phyloP scores from a whole-genome alignment of 1,284 basidiomycete genomes.

The Tausonia pullulans region DNA sequence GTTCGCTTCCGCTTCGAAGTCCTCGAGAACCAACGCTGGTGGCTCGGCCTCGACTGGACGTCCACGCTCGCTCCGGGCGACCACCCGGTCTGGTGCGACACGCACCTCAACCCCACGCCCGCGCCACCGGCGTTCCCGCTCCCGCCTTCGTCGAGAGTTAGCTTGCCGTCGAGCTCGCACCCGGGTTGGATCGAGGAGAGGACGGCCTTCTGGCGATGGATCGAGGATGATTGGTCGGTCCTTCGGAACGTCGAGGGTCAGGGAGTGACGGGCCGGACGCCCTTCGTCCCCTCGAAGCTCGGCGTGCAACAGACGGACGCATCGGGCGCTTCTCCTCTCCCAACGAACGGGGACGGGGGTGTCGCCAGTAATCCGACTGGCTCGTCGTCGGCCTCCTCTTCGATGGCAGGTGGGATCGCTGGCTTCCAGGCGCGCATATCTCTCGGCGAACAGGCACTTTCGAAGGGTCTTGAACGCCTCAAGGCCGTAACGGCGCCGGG shows the following conservation, averaged over 20 bases:
- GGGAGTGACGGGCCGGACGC: background rate
- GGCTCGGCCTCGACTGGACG: conserved; percentile 65
- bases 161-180: conserved; percentile 42
- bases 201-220: conserved; percentile 71
- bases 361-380: too few relatives aligned
- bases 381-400: too few relatives aligned
- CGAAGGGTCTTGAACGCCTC: conserved; percentile 34
- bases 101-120: conserved; percentile 42
- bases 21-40: conserved; percentile 91
- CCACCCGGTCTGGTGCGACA: conserved; percentile 71
- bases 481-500: conserved; percentile 27
- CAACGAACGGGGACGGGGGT: background rate
- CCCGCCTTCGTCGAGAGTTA: conserved; percentile 39
- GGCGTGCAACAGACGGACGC: background rate
- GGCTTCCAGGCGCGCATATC: conserved; percentile 13
- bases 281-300: conserved; percentile 11
- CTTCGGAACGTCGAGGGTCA: conserved; percentile 27
- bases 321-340: background rate
- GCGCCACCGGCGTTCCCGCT: conserved; percentile 36
- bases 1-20: conserved; percentile 74
- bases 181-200: conserved; percentile 43
- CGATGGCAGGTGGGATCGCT: background rate
- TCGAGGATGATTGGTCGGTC: conserved; percentile 76
- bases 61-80: conserved; percentile 81
- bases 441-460: conserved; percentile 36